These are phyloP conservation scores for Xylariomycetidae sp. DNA, from an alignment of 2,329 filamentous ascomycete species.

Conservation along the genomic window DNA sequence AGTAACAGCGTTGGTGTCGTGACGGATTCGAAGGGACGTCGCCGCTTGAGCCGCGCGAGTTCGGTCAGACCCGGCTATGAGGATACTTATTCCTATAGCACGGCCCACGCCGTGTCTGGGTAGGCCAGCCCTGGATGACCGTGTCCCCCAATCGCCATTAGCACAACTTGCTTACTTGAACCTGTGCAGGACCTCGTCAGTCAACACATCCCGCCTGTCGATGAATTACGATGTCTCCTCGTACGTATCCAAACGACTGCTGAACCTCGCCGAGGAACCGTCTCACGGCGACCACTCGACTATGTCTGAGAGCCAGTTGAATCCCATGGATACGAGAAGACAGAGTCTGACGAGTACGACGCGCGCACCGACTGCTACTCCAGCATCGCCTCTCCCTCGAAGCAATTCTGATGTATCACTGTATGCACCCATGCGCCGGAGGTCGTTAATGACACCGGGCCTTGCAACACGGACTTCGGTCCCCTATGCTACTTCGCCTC, in stretches of 20 bases:
- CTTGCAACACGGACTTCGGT: slow-evolving; percentile 22
- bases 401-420: slow-evolving; percentile 38
- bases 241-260: slow-evolving; percentile 39
- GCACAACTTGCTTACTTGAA: slow-evolving; percentile 8
- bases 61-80: slow-evolving; percentile 26
- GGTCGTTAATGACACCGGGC: slow-evolving; percentile 25
- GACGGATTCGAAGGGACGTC: slow-evolving; percentile 13
- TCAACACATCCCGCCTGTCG: slow-evolving; percentile 30
- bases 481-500: slow-evolving; percentile 6
- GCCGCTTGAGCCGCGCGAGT: slow-evolving; percentile 23
- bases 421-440: slow-evolving; percentile 27
- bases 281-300: slow-evolving; percentile 26
- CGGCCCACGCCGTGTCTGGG: too few species aligned
- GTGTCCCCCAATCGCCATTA: too few species aligned
- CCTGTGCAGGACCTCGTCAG: too few species aligned
- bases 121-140: too few species aligned
- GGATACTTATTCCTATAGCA: too few species aligned
- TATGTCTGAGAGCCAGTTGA: slow-evolving; percentile 29
- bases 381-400: slow-evolving; percentile 27
- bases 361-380: slow-evolving; percentile 13
- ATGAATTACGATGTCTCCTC: slow-evolving; percentile 38
- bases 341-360: slow-evolving; percentile 28
- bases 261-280: slow-evolving; percentile 33
- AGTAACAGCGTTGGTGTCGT: slow-evolving; percentile 25
- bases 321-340: slow-evolving; percentile 29